Evolutionary conservation across 2,329 filamentous ascomycete species (phyloP).

Genomic region (Ambrosiella cleistominuta): DNA sequence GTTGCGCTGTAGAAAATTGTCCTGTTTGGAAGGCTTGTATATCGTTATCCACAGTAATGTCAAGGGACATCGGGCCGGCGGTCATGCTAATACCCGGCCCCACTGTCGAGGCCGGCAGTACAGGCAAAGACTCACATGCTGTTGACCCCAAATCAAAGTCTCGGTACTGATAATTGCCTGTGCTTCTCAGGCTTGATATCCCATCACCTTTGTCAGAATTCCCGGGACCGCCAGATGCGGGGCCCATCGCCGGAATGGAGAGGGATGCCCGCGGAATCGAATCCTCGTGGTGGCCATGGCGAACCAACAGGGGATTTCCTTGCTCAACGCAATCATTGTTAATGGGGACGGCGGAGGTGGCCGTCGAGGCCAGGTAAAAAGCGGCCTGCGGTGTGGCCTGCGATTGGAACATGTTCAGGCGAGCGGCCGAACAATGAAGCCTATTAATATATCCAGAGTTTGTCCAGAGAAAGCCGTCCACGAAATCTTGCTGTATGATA

Average conservation of each 20-base stretch:
- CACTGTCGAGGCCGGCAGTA: background rate
- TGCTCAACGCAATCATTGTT: background rate
- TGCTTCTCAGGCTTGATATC: background rate
- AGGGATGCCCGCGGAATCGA: background rate
- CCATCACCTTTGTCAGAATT: background rate
- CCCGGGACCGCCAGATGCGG: background rate
- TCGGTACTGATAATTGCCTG: background rate
- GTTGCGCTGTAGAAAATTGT: background rate
- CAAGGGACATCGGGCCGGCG: background rate
- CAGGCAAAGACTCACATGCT: background rate
- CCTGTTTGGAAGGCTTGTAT: no score
- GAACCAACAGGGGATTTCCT: background rate
- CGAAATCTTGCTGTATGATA: no score
- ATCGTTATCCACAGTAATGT: no score
- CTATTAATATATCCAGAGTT: background rate
- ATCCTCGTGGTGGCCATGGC: background rate
- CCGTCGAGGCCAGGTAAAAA: slow-evolving; percentile 18
- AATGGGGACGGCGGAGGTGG: background rate
- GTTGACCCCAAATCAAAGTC: background rate
- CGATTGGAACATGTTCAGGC: slow-evolving; percentile 35
- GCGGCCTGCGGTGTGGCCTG: slow-evolving; percentile 31
- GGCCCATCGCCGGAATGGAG: background rate
- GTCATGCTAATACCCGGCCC: background rate
- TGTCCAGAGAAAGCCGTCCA: no score
- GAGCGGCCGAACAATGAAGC: background rate